These are phyloP conservation scores for Neodidymelliopsis sp. DNA, from an alignment of 2,329 filamentous ascomycete genomes.

Conservation along the genomic window DNA sequence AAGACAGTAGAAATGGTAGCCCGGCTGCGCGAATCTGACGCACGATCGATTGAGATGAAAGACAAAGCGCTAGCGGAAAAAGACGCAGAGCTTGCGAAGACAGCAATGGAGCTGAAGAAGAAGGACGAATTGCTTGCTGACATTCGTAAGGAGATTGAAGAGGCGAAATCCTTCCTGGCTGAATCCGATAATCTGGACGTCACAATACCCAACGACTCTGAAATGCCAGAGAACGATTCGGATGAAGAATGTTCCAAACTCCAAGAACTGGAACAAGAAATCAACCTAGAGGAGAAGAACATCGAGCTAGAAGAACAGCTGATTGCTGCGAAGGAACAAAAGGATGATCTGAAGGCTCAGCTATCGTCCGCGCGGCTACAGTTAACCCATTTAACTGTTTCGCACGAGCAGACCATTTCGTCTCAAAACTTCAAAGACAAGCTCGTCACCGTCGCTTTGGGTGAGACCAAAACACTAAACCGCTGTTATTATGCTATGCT, in stretches of 20 bases:
- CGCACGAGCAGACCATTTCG: not conserved
- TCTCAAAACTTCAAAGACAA: not conserved
- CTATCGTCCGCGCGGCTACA: no score
- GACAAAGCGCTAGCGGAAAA: conserved; percentile 2
- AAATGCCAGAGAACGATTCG: not conserved
- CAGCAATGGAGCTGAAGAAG: not conserved
- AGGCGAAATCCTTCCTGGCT: not conserved
- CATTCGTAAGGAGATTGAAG: not conserved
- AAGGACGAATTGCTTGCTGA: conserved; percentile 2
- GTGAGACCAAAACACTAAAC: conserved; percentile 9
- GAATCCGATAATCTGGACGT: not conserved
- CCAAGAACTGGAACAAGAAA: not conserved
- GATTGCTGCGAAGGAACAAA: conserved; percentile 2
- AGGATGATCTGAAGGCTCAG: not conserved
- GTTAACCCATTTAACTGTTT: not conserved
- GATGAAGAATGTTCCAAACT: not conserved
- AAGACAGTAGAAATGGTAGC: conserved; percentile 4
- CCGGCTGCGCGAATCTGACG: conserved; percentile 1
- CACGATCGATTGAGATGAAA: conserved; percentile 1
- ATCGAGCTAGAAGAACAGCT: not conserved
- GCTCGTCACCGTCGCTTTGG: not conserved
- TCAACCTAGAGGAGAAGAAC: not conserved
- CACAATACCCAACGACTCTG: not conserved
- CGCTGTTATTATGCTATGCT: conserved; percentile 3
- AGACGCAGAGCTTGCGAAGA: not conserved